Base-by-base conservation (phyloP, 768 basidiomycete genomes). In the Suillus bovinus region DNA sequence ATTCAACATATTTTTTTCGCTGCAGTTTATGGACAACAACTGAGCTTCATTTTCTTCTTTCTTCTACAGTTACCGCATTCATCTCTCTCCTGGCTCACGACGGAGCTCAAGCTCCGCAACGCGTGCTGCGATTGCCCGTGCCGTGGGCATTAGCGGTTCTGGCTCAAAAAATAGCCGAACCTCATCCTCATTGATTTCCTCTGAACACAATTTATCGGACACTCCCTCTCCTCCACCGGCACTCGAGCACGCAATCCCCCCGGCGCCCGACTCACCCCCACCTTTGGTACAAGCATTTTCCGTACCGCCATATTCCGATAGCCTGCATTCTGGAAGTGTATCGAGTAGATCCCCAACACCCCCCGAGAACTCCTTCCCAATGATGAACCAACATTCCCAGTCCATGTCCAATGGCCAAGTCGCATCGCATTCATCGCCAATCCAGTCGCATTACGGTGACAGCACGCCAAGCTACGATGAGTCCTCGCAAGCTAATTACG, bases 21-120 rank as follows among this genome's bases (percentile, higher is more conserved):
- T 36, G 38, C 55, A 39, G 13, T 56, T 39, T 17, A 55, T 44
- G 29, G 2, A 5, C 31, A 44, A 36, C 29, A 52, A 68, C 62
- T 44, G 60, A 64, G 69, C 59, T 42, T 22, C 64, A 54, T 31
- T 62, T 70, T 50, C 63, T 53, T 16, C 57, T 49, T 61, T 61
- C 20, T 36, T 68, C 61, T 49, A 1, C 69, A 92, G 90, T 68
- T 92, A 91, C 69, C 87, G 90, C 22, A 91, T 92, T 65, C 90
- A 92, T 70, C 79, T 92, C 24, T 91, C 90, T 1, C 91, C 91
- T 0, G 89, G 91, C 56, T 92, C 90, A 0, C 83, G 90, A 34
- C 77, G 90, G 54, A 85, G 80, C 69, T 86, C 89, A 0, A 77
- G 74, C 68, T 74, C 80, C 13, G 78, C 80, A 29, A 83, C 86